Percentiles rank a stretch among this genome's conserved stretches.
Evolutionary conservation across 176 grass and related monocot species (phyloP).

Genomic region (Poa annua): DNA sequence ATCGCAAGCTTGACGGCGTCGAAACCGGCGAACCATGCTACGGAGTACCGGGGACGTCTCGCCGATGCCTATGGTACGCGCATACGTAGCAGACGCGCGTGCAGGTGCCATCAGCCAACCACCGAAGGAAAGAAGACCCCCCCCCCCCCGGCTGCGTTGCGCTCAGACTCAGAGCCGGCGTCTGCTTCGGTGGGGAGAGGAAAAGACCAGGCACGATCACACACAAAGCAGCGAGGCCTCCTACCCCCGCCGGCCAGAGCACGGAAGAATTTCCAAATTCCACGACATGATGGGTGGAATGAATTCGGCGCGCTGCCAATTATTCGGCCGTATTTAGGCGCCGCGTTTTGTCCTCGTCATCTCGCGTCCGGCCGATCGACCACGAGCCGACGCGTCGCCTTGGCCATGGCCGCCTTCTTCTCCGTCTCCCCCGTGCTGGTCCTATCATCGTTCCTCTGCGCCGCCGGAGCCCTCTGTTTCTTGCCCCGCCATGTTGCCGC

Average conservation of each 20-base stretch:
- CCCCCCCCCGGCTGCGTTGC: not conserved
- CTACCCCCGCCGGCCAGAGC: not conserved
- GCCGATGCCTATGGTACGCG: not conserved
- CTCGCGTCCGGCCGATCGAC: no score
- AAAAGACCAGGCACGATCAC: not conserved
- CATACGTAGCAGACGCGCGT: not conserved
- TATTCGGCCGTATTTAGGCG: conserved; percentile 44
- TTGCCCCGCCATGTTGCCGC: not conserved
- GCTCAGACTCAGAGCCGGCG: not conserved
- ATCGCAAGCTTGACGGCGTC: not conserved
- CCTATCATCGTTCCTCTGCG: conserved; percentile 21
- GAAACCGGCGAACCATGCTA: not conserved
- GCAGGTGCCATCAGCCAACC: not conserved
- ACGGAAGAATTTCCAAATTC: conserved; percentile 9
- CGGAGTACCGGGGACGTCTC: no score
- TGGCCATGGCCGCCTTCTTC: conserved; percentile 28
- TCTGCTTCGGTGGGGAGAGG: conserved; percentile 3
- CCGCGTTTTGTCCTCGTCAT: conserved; percentile 21
- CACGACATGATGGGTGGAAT: not conserved
- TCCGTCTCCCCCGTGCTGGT: conserved; percentile 8
- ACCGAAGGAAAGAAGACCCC: conserved; percentile 12
- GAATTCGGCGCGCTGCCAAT: not conserved
- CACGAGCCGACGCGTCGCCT: not conserved
- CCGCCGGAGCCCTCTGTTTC: not conserved
- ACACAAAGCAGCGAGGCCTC: not conserved